phyloP scores from a whole-genome alignment of 495 filamentous ascomycete genomes.

The Penicillium fimorum region DNA sequence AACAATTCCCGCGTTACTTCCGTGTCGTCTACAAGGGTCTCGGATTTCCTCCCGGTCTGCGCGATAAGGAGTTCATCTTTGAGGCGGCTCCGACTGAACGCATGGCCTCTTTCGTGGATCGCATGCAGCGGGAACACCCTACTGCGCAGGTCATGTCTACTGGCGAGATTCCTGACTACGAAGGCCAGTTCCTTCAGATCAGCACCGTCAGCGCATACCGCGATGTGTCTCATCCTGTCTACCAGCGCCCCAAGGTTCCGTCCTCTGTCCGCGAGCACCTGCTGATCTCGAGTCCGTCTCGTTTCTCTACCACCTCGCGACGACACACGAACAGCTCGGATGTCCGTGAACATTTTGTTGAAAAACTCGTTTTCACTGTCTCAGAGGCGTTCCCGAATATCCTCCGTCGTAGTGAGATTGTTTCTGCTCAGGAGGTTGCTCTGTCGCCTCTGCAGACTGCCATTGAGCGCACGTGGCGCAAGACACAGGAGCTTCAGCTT shows the following conservation, averaged over 20 bases:
- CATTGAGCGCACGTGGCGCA: constrained; percentile 85
- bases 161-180: constrained; percentile 72
- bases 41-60: constrained; percentile 75
- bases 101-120: constrained; percentile 80
- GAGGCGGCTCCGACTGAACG: constrained; percentile 77
- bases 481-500: constrained; percentile 77
- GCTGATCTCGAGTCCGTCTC: constrained; percentile 67
- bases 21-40: constrained; percentile 88
- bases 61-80: constrained; percentile 92
- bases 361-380: constrained; percentile 84
- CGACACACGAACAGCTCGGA: constrained; percentile 63
- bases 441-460: constrained; percentile 80
- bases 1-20: constrained; percentile 80
- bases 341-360: constrained; percentile 68
- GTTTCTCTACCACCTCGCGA: constrained; percentile 70
- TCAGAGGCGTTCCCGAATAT: constrained; percentile 90
- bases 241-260: constrained; percentile 80
- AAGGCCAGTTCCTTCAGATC: constrained; percentile 91
- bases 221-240: constrained; percentile 80
- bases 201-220: constrained; percentile 77
- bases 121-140: constrained; percentile 89
- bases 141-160: constrained; percentile 75
- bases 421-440: constrained; percentile 61
- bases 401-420: constrained; percentile 80
- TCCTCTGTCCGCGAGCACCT: constrained; percentile 79